phyloP scores from a whole-genome alignment of 345 rosid species.

The Clarkia xantiana region DNA sequence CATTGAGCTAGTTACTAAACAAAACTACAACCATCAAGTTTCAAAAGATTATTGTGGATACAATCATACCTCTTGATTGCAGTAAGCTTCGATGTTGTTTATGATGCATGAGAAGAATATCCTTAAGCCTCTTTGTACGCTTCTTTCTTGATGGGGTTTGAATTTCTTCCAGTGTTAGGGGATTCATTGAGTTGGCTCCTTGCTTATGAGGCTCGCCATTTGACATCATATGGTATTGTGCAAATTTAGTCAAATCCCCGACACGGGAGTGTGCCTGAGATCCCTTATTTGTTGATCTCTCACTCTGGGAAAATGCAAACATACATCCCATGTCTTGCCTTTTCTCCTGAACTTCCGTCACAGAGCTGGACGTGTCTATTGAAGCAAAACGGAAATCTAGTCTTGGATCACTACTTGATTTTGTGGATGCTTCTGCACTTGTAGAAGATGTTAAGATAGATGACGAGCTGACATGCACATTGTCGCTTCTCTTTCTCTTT shows the following conservation, averaged over 20 bases:
- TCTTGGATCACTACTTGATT: background rate
- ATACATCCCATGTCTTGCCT: conserved; percentile 16
- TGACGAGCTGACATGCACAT: conserved; percentile 27
- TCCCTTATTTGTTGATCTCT: conserved; percentile 35
- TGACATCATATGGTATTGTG: conserved; percentile 11
- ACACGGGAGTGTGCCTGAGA: conserved; percentile 33
- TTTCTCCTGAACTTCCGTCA: conserved; percentile 15
- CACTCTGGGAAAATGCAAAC: conserved; percentile 16
- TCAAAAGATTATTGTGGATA: too few relatives aligned
- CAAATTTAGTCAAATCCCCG: conserved; percentile 20
- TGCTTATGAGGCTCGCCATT: conserved; percentile 9
- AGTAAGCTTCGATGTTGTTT: conserved; percentile 15
- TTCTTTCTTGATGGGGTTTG: conserved; percentile 33
- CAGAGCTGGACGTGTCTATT: conserved; percentile 8
- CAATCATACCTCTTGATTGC: conserved; percentile 26
- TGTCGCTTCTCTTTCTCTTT: conserved; percentile 38
- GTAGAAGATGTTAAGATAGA: conserved; percentile 22
- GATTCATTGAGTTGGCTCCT: conserved; percentile 11
- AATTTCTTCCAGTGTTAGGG: conserved; percentile 17
- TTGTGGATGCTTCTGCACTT: conserved; percentile 9
- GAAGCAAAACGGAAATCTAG: conserved; percentile 9
- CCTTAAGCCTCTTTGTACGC: conserved; percentile 26
- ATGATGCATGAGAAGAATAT: conserved; percentile 16
- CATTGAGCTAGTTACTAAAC: background rate
- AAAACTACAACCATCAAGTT: too few relatives aligned